Evolutionary conservation across 192 early-diverging fungal genomes (phyloP).

Genomic region (Haplosporangium gracile): DNA sequence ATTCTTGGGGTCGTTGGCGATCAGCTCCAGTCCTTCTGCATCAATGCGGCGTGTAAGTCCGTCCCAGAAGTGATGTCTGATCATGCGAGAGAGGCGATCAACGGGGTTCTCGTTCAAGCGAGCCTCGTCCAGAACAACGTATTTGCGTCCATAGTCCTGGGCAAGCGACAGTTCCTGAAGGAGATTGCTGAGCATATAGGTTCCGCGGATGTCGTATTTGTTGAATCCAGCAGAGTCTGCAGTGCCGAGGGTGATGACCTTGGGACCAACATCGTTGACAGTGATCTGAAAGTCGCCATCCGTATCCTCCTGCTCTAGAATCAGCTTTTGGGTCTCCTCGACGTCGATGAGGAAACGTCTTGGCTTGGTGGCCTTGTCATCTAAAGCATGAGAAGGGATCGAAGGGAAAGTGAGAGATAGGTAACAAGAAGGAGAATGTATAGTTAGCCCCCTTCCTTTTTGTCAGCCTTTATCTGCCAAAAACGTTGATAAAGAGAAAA

Average conservation of each 20-base stretch:
- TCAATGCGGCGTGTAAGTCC: slow-evolving; percentile 89
- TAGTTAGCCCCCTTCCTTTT: background rate
- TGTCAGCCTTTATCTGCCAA: background rate
- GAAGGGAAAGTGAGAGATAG: background rate
- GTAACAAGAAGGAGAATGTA: background rate
- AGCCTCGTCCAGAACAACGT: slow-evolving; percentile 91
- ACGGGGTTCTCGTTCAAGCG: slow-evolving; percentile 94
- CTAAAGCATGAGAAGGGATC: slow-evolving; percentile 28
- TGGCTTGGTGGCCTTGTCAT: slow-evolving; percentile 69
- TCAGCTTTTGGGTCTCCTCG: slow-evolving; percentile 75
- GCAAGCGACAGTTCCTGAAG: slow-evolving; percentile 95
- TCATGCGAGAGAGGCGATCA: slow-evolving; percentile 87
- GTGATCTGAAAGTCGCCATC: slow-evolving; percentile 96
- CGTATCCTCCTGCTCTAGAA: slow-evolving; percentile 95
- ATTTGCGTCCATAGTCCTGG: slow-evolving; percentile 82
- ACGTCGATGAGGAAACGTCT: slow-evolving; percentile 89
- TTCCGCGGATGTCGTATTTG: slow-evolving; percentile 91
- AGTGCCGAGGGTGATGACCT: slow-evolving; percentile 85
- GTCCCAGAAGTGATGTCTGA: slow-evolving; percentile 94
- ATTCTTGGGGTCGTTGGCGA: slow-evolving; percentile 94
- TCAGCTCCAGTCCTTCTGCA: slow-evolving; percentile 85
- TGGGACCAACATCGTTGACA: slow-evolving; percentile 89
- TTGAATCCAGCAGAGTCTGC: slow-evolving; percentile 85
- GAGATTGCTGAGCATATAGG: slow-evolving; percentile 93
- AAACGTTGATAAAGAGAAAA: background rate